Evolutionary conservation across 805 yeast genomes (phyloP).

Genomic region (Cyberlindnera maclurae): DNA sequence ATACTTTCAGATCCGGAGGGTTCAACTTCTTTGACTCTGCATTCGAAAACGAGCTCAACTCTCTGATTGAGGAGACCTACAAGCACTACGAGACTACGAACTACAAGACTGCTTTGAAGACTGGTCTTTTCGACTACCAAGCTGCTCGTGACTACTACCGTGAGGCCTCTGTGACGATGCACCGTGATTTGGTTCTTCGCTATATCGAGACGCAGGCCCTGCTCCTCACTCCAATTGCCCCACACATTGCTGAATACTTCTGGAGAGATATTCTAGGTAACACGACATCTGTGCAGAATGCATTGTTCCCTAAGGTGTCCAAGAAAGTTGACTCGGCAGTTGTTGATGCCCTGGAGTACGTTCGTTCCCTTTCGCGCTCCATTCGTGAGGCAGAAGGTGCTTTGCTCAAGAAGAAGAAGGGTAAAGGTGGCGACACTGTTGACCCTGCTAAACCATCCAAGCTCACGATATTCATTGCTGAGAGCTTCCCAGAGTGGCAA

Average conservation of each 20-base stretch:
- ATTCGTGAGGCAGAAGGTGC: conserved; percentile 92
- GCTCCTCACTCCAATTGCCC: conserved; percentile 86
- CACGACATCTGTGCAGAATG: conserved; percentile 59
- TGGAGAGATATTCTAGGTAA: conserved; percentile 77
- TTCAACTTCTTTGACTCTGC: conserved; percentile 73
- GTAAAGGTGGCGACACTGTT: conserved; percentile 58
- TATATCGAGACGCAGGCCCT: conserved; percentile 85
- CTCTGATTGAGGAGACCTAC: conserved; percentile 65
- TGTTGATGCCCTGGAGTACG: conserved; percentile 68
- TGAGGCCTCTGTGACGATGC: conserved; percentile 68
- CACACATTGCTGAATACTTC: conserved; percentile 89
- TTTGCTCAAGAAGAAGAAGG: conserved; percentile 72
- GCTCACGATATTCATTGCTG: conserved; percentile 66
- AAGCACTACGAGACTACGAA: conserved; percentile 64
- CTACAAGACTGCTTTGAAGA: conserved; percentile 84
- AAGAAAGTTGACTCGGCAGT: conserved; percentile 56
- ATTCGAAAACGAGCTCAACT: conserved; percentile 90
- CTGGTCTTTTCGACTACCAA: conserved; percentile 90
- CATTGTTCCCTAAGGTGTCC: conserved; percentile 73
- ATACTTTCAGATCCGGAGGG: conserved; percentile 47
- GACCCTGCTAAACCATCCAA: conserved; percentile 69
- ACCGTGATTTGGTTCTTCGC: conserved; percentile 68
- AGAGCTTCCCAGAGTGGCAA: conserved; percentile 93
- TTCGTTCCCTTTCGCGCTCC: conserved; percentile 69
- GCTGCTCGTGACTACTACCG: conserved; percentile 94